Evolutionary conservation across 306 rosid species (phyloP).

Genomic region (Gastrolobium villosum): DNA sequence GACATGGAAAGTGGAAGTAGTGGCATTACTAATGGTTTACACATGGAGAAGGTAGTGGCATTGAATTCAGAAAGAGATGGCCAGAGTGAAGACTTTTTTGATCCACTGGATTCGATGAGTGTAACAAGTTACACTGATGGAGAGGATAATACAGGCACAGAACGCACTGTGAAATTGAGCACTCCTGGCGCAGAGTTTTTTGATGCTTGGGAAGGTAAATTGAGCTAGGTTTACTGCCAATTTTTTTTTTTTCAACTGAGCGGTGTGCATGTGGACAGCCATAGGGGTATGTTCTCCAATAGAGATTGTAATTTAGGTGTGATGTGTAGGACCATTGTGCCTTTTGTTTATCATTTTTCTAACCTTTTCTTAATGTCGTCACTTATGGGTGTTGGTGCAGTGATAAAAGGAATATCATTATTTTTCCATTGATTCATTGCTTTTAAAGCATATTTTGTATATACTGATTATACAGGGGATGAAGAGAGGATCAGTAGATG

Average conservation of each 20-base stretch:
- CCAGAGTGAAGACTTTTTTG: constrained; percentile 82
- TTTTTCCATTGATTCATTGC: background rate
- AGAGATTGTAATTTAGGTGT: constrained; percentile 15
- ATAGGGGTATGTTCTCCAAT: background rate
- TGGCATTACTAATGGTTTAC: constrained; percentile 50
- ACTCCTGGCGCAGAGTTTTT: constrained; percentile 65
- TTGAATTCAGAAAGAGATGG: constrained; percentile 58
- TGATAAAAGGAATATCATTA: background rate
- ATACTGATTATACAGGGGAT: constrained; percentile 3
- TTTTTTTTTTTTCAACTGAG: constrained; percentile 9
- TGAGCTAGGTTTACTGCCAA: constrained; percentile 8
- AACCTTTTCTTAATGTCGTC: background rate
- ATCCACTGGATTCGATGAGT: constrained; percentile 84
- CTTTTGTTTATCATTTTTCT: background rate
- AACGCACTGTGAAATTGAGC: constrained; percentile 46
- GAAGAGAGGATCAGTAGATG: constrained; percentile 1
- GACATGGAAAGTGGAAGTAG: constrained; percentile 50
- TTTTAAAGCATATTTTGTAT: background rate
- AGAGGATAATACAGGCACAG: constrained; percentile 73
- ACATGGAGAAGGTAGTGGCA: constrained; percentile 46
- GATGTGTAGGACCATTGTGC: background rate
- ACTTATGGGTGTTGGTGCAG: constrained; percentile 10
- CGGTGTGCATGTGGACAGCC: constrained; percentile 17
- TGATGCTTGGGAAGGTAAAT: constrained; percentile 96
- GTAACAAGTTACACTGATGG: constrained; percentile 75